These are phyloP conservation scores for Zoysia pacifica DNA, from an alignment of 176 grass and related monocot genomes.

Conservation along the genomic window DNA sequence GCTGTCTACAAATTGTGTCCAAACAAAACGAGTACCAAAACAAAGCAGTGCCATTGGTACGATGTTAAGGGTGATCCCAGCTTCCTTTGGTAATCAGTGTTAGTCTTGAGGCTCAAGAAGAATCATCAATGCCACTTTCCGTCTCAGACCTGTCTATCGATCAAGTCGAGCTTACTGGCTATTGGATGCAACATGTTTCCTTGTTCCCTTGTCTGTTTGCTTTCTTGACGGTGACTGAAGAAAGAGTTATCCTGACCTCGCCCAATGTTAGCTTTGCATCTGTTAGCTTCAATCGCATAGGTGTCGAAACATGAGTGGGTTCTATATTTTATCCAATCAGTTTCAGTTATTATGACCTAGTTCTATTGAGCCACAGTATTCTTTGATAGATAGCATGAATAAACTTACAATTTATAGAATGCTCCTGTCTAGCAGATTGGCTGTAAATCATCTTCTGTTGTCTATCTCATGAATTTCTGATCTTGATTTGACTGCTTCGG, in stretches of 20 bases:
- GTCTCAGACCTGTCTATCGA: background rate
- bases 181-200: constrained; percentile 39
- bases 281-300: constrained; percentile 28
- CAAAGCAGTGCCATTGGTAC: too few relatives aligned
- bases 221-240: constrained; percentile 29
- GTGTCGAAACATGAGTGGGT: constrained; percentile 37
- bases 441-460: constrained; percentile 14
- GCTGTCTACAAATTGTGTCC: background rate
- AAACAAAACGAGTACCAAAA: too few relatives aligned
- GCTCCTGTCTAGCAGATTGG: constrained; percentile 1
- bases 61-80: too few relatives aligned
- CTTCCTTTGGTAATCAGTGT: background rate
- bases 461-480: constrained; percentile 12
- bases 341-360: too few relatives aligned
- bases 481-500: background rate
- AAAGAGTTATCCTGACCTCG: constrained; percentile 15
- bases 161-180: constrained; percentile 20
- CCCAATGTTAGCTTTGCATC: constrained; percentile 28
- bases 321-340: background rate
- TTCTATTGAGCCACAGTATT: too few relatives aligned
- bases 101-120: constrained; percentile 12
- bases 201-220: constrained; percentile 43
- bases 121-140: constrained; percentile 24
- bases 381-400: too few relatives aligned
- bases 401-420: too few relatives aligned